Evolutionary conservation across 2,329 filamentous ascomycete species (phyloP), one percentile per base, ranked within the genome.

Genomic region (Immersiporthe knoxdaviesiana): DNA sequence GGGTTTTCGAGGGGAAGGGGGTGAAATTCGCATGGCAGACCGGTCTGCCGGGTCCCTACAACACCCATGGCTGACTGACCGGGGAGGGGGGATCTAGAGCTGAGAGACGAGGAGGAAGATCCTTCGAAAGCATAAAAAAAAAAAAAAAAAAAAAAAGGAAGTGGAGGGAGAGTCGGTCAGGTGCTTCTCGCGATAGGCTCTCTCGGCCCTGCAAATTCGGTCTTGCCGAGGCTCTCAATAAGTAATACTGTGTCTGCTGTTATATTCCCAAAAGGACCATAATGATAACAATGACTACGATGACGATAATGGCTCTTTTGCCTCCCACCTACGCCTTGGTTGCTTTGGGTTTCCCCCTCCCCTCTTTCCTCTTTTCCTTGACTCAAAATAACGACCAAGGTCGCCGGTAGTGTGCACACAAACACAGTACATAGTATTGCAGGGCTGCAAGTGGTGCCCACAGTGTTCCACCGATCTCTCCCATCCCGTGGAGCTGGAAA

Each of bases 41-140:
- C 52, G 52, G 52, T 56, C 24, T 56, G 52, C 52, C 52, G 52
- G 52, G 52, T 56, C 52, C 27, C 35, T 35, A n/a, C n/a, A 56
- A 54, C 21, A 56, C 27, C 24, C 27, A 56, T 47, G 44, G 21
- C 18, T 47, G 7, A 47, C 44, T 47, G 21, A 47, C 44, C 44
- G 27, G 12, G 27, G 50, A 12, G 12, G 12, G 50, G 50, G 52
- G 27, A 7, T 8, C 18, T 56, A 1, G 24, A 30, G 12, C 12
- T 30, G 24, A 11, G 27, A 30, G 52, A 54, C 11, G 52, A 56
- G 52, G 27, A 18, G 14, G 12, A 4, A 27, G 14, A 56, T 56
- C 52, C 52, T 56, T 27, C 11, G 24, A 54, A 27, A 27, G 47
- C 4, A 5, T 24, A 24, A 50, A 24, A 24, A 44, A 14, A 44